These are phyloP conservation scores for Sordariomycetes sp. DNA, from an alignment of 2,329 filamentous ascomycete species.

Conservation along the genomic window DNA sequence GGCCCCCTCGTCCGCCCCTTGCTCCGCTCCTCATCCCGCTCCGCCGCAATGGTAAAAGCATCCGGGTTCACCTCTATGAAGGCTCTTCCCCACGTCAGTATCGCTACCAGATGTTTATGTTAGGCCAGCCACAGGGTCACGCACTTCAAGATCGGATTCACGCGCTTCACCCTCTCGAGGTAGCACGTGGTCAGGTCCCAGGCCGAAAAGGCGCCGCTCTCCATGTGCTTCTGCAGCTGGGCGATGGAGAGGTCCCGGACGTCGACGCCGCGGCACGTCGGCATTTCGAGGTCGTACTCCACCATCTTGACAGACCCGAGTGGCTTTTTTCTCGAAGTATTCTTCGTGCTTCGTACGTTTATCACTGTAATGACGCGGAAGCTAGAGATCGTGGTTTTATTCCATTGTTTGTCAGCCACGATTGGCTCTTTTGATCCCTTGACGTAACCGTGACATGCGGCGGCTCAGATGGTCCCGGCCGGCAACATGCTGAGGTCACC, in stretches of 20 bases:
- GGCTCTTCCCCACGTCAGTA: slow-evolving; percentile 23
- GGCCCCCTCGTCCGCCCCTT: slow-evolving; percentile 47
- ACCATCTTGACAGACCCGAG: background rate
- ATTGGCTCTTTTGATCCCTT: background rate
- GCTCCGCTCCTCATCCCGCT: slow-evolving; percentile 49
- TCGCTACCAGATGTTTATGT: too few relatives aligned
- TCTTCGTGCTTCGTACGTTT: too few relatives aligned
- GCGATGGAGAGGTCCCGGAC: background rate
- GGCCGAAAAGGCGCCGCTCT: background rate
- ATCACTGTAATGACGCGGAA: too few relatives aligned
- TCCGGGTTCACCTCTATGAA: slow-evolving; percentile 62
- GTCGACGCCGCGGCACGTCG: background rate
- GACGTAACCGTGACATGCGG: background rate
- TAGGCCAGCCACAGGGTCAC: background rate
- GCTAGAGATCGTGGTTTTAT: background rate
- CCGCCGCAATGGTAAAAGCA: slow-evolving; percentile 46
- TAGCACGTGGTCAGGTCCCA: background rate
- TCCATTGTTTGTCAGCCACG: background rate
- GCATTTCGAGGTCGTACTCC: background rate
- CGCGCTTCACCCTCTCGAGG: background rate
- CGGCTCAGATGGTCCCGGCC: background rate
- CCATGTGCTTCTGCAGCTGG: background rate
- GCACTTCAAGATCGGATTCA: slow-evolving; percentile 2
- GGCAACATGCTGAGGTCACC: too few relatives aligned
- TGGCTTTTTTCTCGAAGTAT: too few relatives aligned